Base-by-base conservation (phyloP, 306 rosid species). In the Astragalus membranaceus region DNA sequence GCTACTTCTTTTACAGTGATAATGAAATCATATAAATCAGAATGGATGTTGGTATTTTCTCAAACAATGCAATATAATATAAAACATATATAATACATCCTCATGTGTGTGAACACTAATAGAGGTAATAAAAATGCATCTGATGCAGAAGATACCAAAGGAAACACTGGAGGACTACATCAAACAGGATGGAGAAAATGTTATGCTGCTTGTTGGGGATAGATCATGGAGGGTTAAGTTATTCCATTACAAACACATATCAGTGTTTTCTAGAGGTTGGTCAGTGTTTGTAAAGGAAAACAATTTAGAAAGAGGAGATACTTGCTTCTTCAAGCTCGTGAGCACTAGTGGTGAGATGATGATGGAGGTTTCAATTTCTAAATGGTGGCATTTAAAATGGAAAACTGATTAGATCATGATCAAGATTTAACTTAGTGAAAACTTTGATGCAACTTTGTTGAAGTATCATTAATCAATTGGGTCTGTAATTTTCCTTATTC, bases 201-300 rank as follows among this genome's bases (percentile, higher is more conserved):
- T 54, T 1, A 64, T 3, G 0, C 39, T 74, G 35, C 6, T 53
- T 8, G 73, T 64, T 54, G 79, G 58, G n/a, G 41, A 67, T 11
- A 65, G 43, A 44, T 36, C 20, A 44, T 75, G 74, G 73, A 65
- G 13, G 44, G 30, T 75, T 33, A 56, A 14, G 8, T 47, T 75
- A 30, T 9, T 20, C 7, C 10, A 46, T 46, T 66, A 75, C 16
- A 1, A 0, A 47, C 1, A 44, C 10, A 3, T 1, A 1, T 6
- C 60, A 7, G 0, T 4, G 9, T 12, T 75, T 10, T 32, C 53
- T 14, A 26, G 9, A 66, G 6, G 71, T 1, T 75, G 73, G 74
- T 0, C 4, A 17, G 0, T 0, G 32, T 75, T 75, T 20, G 53
- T n/a, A 46, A 75, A 20, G 60, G 74, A 75, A 9, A 56, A 66